Evolutionary conservation across 2,329 filamentous ascomycete genomes (phyloP), one percentile per base, ranked within the genome.

Genomic region (Alternaria sp.): DNA sequence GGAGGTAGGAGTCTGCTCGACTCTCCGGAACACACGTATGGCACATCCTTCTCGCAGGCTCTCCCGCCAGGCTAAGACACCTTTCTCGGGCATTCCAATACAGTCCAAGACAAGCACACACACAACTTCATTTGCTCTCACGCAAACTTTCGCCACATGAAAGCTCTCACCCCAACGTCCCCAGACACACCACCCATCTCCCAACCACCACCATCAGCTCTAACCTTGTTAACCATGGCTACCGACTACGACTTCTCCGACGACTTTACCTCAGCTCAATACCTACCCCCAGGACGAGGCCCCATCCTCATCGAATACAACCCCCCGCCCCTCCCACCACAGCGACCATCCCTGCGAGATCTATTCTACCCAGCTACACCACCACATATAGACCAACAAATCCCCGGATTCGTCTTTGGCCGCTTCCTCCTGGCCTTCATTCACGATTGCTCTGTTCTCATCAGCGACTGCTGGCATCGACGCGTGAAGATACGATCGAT

Each of bases 11-110:
- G 3, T 10, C 3, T 17, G 32, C 2, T 40, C 0, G 32, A 10
- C 8, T 10, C 0, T 10, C 1, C 9, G n/a, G 1, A 0, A 10
- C 9, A 6, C 6, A 1, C 2, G 7, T 0, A 0, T 36, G 32
- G 4, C 0, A 6, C 32, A 3, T 5, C 36, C 1, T 40, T 40
- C 36, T 17, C 36, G 36, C 36, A 40, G 0, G 1, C 0, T 40
- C 15, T 40, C 0, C 32, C 32, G 32, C 15, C 7, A n/a, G 1
- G 2, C 0, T 0, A 1, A n/a, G 2, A 3, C 8, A 1, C 2
- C 0, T 40, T 40, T 40, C 36, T 17, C 8, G 1, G 9, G 2
- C 36, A 17, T 3, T 40, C 36, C 8, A 40, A 10, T 17, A 3
- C 36, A 17, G n/a, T 17, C 36, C 4, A 2, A 17, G 15, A 17